Evolutionary conservation across 148 eudicot species (phyloP).

Genomic region (Cornus controversa): DNA sequence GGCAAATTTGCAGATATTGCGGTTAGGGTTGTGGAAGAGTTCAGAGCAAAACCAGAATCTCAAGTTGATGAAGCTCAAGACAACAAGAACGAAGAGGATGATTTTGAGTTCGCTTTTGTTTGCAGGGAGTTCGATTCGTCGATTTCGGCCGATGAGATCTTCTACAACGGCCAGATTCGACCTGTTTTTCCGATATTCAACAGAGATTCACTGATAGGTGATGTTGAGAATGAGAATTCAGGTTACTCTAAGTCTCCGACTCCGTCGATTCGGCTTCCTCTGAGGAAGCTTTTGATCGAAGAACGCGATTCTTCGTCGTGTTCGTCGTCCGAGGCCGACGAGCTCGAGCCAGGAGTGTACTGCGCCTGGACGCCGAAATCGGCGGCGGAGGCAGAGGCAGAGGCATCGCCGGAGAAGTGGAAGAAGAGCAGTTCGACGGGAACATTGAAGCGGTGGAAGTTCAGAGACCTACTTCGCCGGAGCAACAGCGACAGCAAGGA

Average conservation of each 20-base stretch:
- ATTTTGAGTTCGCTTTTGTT: conserved; percentile 35
- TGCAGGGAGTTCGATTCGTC: conserved; percentile 8
- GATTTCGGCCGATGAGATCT: conserved; percentile 41
- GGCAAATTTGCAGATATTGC: conserved; percentile 29
- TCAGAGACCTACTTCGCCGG: conserved; percentile 53
- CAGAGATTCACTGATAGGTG: conserved; percentile 29
- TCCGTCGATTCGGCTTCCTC: conserved; percentile 31
- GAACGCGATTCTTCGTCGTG: conserved; percentile 47
- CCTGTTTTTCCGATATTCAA: conserved; percentile 58
- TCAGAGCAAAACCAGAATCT: not conserved
- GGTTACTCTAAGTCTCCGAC: not conserved
- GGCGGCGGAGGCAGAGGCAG: conserved; percentile 17
- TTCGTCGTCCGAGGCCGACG: conserved; percentile 67
- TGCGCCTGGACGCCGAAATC: conserved; percentile 74
- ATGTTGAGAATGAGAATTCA: not conserved
- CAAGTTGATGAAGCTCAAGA: conserved; percentile 9
- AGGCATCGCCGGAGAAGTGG: conserved; percentile 24
- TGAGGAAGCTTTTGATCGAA: conserved; percentile 50
- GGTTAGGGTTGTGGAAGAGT: conserved; percentile 33
- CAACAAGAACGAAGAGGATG: not conserved
- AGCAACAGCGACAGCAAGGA: conserved; percentile 77
- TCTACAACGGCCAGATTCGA: conserved; percentile 45
- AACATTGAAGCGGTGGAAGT: conserved; percentile 66
- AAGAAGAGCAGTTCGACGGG: conserved; percentile 68
- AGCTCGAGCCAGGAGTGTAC: conserved; percentile 63